A percentile compares a stretch with the other conserved stretches of the same genome.
phyloP scores from a whole-genome alignment of 805 yeast genomes.

The Kazachstania psychrophila region DNA sequence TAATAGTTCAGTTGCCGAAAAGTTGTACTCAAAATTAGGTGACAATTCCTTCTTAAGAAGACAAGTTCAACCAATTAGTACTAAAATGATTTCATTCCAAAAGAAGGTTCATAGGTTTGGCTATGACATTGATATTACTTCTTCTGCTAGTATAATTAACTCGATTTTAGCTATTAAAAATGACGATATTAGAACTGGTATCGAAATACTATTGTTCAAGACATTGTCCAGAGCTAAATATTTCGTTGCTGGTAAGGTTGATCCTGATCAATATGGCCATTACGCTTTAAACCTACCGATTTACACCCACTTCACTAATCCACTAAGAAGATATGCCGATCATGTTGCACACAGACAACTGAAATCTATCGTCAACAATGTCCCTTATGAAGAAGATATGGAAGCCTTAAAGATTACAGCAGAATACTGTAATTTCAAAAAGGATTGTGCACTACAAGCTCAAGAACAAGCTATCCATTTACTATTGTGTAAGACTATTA shows the following conservation, averaged over 20 bases:
- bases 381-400: conserved; percentile 42
- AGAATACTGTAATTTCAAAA: conserved; percentile 90
- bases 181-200: conserved; percentile 53
- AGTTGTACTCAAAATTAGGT: conserved; percentile 65
- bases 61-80: conserved; percentile 74
- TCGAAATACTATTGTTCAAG: conserved; percentile 73
- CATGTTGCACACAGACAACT: conserved; percentile 87
- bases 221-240: conserved; percentile 81
- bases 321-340: conserved; percentile 87
- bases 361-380: conserved; percentile 47
- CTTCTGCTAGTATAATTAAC: conserved; percentile 59
- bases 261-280: conserved; percentile 68
- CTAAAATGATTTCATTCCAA: conserved; percentile 70
- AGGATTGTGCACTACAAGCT: conserved; percentile 86
- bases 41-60: conserved; percentile 78
- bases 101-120: conserved; percentile 61
- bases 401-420: conserved; percentile 73
- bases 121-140: conserved; percentile 60
- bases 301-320: conserved; percentile 90
- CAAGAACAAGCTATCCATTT: conserved; percentile 93
- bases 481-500: conserved; percentile 71
- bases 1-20: conserved; percentile 78
- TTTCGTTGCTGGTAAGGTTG: conserved; percentile 79
- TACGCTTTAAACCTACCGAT: conserved; percentile 75
- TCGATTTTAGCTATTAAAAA: conserved; percentile 61